phyloP scores from a whole-genome alignment of 257 asterid genomes.

The Forsythia suspensa region DNA sequence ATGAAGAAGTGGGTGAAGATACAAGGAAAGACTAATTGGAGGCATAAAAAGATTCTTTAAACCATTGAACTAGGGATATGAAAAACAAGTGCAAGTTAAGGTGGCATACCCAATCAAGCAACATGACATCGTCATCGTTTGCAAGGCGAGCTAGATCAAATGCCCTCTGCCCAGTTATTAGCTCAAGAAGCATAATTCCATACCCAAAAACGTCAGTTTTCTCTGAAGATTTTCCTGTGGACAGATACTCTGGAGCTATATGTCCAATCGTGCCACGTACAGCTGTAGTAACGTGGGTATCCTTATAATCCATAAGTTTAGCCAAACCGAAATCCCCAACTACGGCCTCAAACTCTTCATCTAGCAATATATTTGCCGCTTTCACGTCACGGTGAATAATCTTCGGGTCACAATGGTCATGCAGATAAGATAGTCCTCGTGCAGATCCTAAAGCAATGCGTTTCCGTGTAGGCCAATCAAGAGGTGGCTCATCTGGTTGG shows the following conservation, averaged over 20 bases:
- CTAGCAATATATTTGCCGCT: slow-evolving; percentile 56
- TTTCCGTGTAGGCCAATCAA: slow-evolving; percentile 55
- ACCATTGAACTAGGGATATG: neutral
- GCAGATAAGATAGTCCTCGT: slow-evolving; percentile 53
- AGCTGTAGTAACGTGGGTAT: slow-evolving; percentile 59
- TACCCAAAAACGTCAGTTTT: slow-evolving; percentile 62
- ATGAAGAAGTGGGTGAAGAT: neutral
- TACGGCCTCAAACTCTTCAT: slow-evolving; percentile 62
- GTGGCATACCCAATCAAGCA: slow-evolving; percentile 51
- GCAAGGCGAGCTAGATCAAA: slow-evolving; percentile 64
- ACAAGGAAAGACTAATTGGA: neutral
- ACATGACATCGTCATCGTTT: slow-evolving; percentile 58
- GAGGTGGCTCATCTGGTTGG: slow-evolving; percentile 49
- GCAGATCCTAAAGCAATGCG: slow-evolving; percentile 57
- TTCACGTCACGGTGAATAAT: slow-evolving; percentile 61
- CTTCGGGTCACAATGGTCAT: slow-evolving; percentile 59
- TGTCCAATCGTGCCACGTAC: slow-evolving; percentile 62
- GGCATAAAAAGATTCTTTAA: neutral
- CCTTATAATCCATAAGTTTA: slow-evolving; percentile 61
- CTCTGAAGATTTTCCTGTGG: slow-evolving; percentile 56
- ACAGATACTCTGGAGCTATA: slow-evolving; percentile 58
- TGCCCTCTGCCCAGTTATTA: slow-evolving; percentile 56
- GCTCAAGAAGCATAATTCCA: slow-evolving; percentile 59
- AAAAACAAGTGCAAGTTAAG: neutral
- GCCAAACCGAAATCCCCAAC: slow-evolving; percentile 66